A percentile compares a stretch with the other conserved stretches of the same genome.
Evolutionary conservation across 805 yeast species (phyloP).

Genomic region (Metschnikowia bowlesiae): DNA sequence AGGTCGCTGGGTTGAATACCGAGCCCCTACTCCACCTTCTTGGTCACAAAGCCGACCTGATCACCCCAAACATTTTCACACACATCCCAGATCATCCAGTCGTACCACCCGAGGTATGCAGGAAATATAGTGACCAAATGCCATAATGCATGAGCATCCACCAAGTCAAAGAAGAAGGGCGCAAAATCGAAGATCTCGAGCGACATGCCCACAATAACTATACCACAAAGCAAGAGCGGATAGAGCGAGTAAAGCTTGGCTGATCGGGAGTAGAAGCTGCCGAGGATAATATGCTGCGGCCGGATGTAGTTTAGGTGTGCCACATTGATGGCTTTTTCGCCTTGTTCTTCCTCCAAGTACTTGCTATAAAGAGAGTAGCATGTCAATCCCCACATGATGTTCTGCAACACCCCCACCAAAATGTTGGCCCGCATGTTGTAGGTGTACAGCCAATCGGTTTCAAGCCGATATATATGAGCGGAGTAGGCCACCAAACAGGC

Average conservation of each 20-base stretch:
- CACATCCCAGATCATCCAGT: conserved; percentile 43
- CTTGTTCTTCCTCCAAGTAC: conserved; percentile 22
- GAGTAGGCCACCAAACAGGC: conserved; percentile 49
- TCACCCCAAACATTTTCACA: conserved; percentile 26
- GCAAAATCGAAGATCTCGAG: conserved; percentile 86
- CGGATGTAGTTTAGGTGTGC: conserved; percentile 28
- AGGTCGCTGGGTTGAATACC: too few relatives aligned
- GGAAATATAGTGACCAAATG: conserved; percentile 28
- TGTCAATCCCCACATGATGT: conserved; percentile 34
- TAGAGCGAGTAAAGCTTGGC: conserved; percentile 38
- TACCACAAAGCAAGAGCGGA: conserved; percentile 32
- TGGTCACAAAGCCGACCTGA: conserved; percentile 1
- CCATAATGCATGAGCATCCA: conserved; percentile 21
- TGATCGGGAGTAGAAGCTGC: conserved; percentile 32
- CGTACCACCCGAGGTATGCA: conserved; percentile 42
- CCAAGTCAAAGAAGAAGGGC: conserved; percentile 15
- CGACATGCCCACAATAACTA: conserved; percentile 72
- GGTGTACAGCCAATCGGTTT: conserved; percentile 79
- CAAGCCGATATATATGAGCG: conserved; percentile 62
- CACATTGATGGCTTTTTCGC: conserved; percentile 10
- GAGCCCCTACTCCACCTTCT: conserved; percentile 8
- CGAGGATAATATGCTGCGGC: conserved; percentile 20
- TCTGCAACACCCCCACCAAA: conserved; percentile 70
- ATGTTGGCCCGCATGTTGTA: conserved; percentile 93
- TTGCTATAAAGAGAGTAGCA: conserved; percentile 31